These are phyloP conservation scores for Ocimum tenuiflorum DNA, from an alignment of 257 asterid genomes.

Conservation along the genomic window DNA sequence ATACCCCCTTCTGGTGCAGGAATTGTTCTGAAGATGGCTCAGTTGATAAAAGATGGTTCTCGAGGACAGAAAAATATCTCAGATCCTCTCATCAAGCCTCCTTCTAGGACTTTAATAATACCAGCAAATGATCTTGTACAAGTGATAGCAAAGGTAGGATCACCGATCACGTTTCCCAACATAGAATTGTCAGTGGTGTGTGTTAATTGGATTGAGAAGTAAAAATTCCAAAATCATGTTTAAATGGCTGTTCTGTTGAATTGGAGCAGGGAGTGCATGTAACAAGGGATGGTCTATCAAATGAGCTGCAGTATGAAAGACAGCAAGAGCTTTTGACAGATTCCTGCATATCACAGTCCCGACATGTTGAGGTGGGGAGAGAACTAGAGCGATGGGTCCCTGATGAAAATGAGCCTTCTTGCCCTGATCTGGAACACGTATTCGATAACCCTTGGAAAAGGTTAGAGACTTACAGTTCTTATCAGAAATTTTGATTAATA, in stretches of 20 bases:
- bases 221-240: conserved; percentile 7
- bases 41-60: conserved; percentile 58
- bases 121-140: conserved; percentile 80
- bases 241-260: conserved; percentile 1
- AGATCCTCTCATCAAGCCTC: conserved; percentile 49
- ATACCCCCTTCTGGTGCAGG: conserved; percentile 39
- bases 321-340: conserved; percentile 82
- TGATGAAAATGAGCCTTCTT: conserved; percentile 62
- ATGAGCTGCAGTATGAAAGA: conserved; percentile 57
- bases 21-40: conserved; percentile 86
- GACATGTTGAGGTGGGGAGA: conserved; percentile 55
- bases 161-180: background rate
- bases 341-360: conserved; percentile 78
- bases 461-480: conserved; percentile 27
- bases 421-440: conserved; percentile 68
- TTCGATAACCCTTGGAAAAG: conserved; percentile 86
- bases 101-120: conserved; percentile 58
- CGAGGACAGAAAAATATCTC: conserved; percentile 40
- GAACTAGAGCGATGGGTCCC: conserved; percentile 94
- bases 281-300: conserved; percentile 50
- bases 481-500: conserved; percentile 10
- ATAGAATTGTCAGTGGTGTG: background rate
- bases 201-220: background rate
- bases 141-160: conserved; percentile 77
- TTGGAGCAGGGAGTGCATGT: conserved; percentile 70